Conservation (phyloP, 768 basidiomycete genomes). For the Leccinellum luteum region DNA sequence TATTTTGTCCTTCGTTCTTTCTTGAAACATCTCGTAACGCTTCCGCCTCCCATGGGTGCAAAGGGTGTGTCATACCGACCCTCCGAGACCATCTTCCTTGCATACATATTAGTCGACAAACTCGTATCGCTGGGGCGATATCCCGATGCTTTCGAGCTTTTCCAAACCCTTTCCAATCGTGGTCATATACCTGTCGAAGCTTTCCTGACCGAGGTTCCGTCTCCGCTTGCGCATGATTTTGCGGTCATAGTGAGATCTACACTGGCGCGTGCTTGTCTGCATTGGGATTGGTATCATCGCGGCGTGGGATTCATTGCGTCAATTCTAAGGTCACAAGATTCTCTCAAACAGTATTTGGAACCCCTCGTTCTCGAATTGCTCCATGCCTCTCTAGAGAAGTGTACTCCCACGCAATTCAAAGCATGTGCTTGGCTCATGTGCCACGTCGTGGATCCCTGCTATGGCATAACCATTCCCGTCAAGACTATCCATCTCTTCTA, state of each 20-base stretch:
- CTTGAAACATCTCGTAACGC: conserved; percentile 23
- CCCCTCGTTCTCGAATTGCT: conserved; percentile 44
- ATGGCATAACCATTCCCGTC: conserved; percentile 39
- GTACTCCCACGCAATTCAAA: conserved; percentile 36
- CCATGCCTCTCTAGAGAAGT: conserved; percentile 39
- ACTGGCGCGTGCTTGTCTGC: conserved; percentile 49
- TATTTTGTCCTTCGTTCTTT: conserved; percentile 33
- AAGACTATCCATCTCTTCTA: conserved; percentile 49
- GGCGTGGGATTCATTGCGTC: conserved; percentile 40
- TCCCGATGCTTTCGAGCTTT: conserved; percentile 42
- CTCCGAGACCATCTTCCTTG: conserved; percentile 34
- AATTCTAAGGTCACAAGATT: conserved; percentile 24
- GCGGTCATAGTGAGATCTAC: conserved; percentile 47
- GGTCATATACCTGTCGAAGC: conserved; percentile 48
- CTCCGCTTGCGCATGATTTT: conserved; percentile 37
- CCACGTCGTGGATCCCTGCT: conserved; percentile 30
- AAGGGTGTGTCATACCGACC: conserved; percentile 37
- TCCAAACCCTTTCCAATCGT: conserved; percentile 46
- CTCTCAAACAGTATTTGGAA: conserved; percentile 23
- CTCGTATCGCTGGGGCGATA: conserved; percentile 37
- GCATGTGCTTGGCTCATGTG: conserved; percentile 43
- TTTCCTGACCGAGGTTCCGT: conserved; percentile 36
- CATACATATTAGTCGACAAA: conserved; percentile 45
- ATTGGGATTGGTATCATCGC: conserved; percentile 51
- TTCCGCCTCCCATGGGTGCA: conserved; percentile 27